These are phyloP conservation scores for Leucogyrophana mollusca DNA, from an alignment of 768 basidiomycete species.

Conservation along the genomic window DNA sequence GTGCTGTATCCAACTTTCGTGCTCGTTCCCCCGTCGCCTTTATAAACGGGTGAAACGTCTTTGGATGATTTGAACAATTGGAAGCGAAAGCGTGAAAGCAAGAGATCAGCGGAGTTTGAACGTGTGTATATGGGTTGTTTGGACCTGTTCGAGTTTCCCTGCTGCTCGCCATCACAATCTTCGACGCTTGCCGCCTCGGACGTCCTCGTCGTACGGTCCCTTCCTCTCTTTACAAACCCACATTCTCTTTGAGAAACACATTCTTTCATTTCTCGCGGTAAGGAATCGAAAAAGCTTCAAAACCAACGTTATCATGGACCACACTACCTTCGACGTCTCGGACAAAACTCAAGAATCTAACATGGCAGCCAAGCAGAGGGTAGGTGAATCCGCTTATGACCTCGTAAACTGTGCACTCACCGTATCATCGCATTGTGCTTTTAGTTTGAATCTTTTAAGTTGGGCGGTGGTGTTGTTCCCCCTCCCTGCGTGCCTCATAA, in stretches of 20 bases:
- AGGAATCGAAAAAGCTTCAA: slow-evolving; percentile 20
- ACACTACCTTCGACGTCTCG: slow-evolving; percentile 21
- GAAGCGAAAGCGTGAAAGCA: not conserved
- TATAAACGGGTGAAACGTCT: too few species aligned
- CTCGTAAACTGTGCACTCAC: slow-evolving; percentile 16
- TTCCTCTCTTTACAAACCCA: slow-evolving; percentile 35
- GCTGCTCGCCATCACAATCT: slow-evolving; percentile 26
- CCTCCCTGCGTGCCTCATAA: slow-evolving; percentile 39
- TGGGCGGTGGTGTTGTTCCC: slow-evolving; percentile 46
- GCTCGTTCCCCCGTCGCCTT: too few species aligned
- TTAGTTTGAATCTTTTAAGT: slow-evolving; percentile 73
- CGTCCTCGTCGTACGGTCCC: slow-evolving; percentile 27
- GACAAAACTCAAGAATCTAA: slow-evolving; percentile 27
- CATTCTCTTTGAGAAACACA: slow-evolving; percentile 33
- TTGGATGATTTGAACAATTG: too few species aligned
- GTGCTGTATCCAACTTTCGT: too few species aligned
- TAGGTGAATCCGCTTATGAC: slow-evolving; percentile 12
- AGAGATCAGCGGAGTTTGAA: slow-evolving; percentile 26
- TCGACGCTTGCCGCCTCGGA: slow-evolving; percentile 15
- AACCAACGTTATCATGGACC: slow-evolving; percentile 38
- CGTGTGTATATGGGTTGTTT: slow-evolving; percentile 10
- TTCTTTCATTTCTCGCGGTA: slow-evolving; percentile 27
- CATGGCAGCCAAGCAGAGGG: slow-evolving; percentile 42
- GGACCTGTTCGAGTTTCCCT: slow-evolving; percentile 15
- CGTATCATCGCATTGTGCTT: slow-evolving; percentile 9